A percentile compares a stretch with the other conserved stretches of the same genome.
Conservation (phyloP, 2,329 filamentous ascomycete genomes). For the Colletotrichum siamense region DNA sequence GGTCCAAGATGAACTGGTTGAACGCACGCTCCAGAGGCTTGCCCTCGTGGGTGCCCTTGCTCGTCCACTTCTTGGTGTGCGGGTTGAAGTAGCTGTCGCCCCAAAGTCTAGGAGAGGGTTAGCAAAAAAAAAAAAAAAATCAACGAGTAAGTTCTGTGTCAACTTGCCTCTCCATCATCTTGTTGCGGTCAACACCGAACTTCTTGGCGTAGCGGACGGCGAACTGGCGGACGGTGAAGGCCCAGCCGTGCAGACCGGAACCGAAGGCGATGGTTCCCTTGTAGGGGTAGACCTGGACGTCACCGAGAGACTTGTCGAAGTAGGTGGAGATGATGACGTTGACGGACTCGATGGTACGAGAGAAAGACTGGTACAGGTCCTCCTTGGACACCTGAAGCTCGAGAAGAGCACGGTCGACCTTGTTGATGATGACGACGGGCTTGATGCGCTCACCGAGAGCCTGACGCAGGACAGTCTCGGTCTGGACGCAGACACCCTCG, state of each 20-base stretch:
- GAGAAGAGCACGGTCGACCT: constrained; percentile 99
- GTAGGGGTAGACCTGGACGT: constrained; percentile 98
- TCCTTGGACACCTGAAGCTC: constrained; percentile 99
- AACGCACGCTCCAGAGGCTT: constrained; percentile 96
- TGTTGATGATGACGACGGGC: constrained; percentile 99
- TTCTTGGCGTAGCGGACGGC: constrained; percentile 97
- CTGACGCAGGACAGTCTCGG: constrained; percentile 98
- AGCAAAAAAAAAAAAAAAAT: constrained; percentile 8
- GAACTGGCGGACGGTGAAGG: constrained; percentile 99
- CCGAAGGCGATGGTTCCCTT: constrained; percentile 98
- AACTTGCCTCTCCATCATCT: constrained; percentile 92
- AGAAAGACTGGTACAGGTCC: constrained; percentile 99
- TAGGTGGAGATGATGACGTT: constrained; percentile 99
- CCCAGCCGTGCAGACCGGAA: constrained; percentile 99
- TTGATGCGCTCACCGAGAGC: constrained; percentile 99
- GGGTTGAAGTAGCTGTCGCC: constrained; percentile 99
- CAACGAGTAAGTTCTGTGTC: neutral
- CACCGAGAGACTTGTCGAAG: constrained; percentile 94
- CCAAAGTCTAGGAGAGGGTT: constrained; percentile 41
- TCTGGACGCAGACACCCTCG: constrained; percentile 99
- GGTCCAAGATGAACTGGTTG: constrained; percentile 99
- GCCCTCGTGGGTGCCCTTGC: constrained; percentile 80
- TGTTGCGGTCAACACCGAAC: constrained; percentile 99
- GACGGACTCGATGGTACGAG: constrained; percentile 98
- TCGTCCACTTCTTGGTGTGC: constrained; percentile 99